Conservation (phyloP, 441 rosid genomes). For the Mallotus repandus region DNA sequence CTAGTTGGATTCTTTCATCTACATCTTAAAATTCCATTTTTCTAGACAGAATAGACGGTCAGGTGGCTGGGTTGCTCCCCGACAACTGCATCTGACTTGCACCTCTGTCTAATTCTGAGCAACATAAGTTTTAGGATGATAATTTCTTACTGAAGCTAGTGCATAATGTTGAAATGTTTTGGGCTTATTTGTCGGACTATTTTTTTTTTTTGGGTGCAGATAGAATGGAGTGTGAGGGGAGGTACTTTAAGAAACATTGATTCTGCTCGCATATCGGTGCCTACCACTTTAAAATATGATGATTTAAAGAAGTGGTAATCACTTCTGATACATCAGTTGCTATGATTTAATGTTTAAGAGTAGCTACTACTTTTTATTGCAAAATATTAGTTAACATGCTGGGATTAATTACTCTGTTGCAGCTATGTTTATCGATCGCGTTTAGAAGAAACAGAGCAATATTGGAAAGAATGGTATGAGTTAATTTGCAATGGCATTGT, state of each 20-base stretch:
- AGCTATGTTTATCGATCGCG: conserved; percentile 75
- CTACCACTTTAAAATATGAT: conserved; percentile 70
- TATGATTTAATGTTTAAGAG: not conserved
- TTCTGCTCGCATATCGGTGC: conserved; percentile 91
- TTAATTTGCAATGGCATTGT: conserved; percentile 7
- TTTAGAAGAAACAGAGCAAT: conserved; percentile 81
- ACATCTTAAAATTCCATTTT: not conserved
- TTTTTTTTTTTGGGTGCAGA: conserved; percentile 37
- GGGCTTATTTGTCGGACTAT: conserved; percentile 5
- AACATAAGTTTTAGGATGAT: not conserved
- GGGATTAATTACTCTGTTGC: conserved; percentile 29
- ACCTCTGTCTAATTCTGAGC: not conserved
- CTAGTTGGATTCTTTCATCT: not conserved
- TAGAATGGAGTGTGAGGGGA: conserved; percentile 91
- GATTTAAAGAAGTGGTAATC: conserved; percentile 81
- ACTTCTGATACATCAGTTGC: conserved; percentile 9
- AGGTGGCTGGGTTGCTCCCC: not conserved
- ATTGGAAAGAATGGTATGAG: conserved; percentile 94
- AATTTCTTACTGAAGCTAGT: conserved; percentile 13
- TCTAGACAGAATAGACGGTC: not conserved
- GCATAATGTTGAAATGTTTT: conserved; percentile 13
- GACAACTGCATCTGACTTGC: not conserved
- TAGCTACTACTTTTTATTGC: not conserved
- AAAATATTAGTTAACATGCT: not conserved
- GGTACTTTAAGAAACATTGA: conserved; percentile 81